Percentiles rank a stretch among this genome's conserved stretches.
Evolutionary conservation across 2,329 filamentous ascomycete species (phyloP).

Genomic region (Cordyceps tenuipes): DNA sequence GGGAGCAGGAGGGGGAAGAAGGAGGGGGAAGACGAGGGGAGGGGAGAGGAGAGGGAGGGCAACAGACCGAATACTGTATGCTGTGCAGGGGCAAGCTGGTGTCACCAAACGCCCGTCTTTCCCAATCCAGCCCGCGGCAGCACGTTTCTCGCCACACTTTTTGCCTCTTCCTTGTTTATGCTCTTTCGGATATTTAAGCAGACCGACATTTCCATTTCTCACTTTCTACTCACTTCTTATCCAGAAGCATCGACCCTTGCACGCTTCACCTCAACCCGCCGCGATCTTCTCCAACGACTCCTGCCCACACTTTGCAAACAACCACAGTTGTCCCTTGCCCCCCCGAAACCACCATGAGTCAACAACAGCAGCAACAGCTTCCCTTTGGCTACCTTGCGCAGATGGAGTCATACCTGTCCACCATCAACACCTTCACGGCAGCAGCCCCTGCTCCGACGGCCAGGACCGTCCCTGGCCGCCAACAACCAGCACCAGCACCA

Average conservation of each 20-base stretch:
- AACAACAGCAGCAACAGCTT: neutral
- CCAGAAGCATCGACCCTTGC: neutral
- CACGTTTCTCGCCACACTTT: neutral
- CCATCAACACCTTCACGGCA: neutral
- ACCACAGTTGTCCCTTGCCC: neutral
- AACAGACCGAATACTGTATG: neutral
- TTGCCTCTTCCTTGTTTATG: neutral
- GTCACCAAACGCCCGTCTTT: neutral
- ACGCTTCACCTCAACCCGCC: neutral
- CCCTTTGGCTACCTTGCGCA: conserved; percentile 4
- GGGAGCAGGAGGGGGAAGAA: neutral
- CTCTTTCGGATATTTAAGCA: neutral
- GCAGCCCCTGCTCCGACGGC: neutral
- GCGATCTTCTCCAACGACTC: neutral
- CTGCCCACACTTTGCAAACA: neutral
- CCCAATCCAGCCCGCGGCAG: neutral
- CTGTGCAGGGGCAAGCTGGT: neutral
- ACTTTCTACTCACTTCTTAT: neutral
- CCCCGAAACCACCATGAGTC: neutral
- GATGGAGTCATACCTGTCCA: neutral
- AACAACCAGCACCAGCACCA: neutral
- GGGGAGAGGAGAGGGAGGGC: no score
- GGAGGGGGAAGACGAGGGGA: neutral
- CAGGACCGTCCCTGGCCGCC: neutral
- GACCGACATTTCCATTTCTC: neutral